Evolutionary conservation across 768 basidiomycete species (phyloP).

Genomic region (Russula brevipes): DNA sequence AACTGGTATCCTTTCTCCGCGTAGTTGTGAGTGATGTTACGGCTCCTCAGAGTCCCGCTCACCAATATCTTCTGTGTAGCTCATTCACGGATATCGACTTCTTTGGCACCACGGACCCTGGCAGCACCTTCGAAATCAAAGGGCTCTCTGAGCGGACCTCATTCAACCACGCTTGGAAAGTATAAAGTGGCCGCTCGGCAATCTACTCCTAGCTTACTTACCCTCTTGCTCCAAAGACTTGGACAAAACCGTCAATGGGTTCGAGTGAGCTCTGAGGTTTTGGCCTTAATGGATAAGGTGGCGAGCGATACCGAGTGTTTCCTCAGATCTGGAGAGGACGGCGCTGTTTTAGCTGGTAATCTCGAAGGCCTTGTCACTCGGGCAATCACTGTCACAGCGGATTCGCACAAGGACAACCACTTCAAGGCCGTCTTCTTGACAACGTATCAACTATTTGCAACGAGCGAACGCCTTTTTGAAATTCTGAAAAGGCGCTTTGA

Average conservation of each 20-base stretch:
- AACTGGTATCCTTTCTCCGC: neutral
- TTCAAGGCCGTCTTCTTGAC: slow-evolving; percentile 10
- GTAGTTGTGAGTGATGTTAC: neutral
- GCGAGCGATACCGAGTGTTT: slow-evolving; percentile 6
- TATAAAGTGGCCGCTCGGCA: neutral
- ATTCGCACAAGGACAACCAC: neutral
- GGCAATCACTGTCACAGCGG: neutral
- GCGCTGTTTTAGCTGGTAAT: slow-evolving; percentile 10
- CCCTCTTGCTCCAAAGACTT: neutral
- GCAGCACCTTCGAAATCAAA: neutral
- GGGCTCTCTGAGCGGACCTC: neutral
- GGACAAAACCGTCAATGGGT: neutral
- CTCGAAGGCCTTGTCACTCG: slow-evolving; percentile 15
- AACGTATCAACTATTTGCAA: slow-evolving; percentile 6
- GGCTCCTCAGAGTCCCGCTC: neutral
- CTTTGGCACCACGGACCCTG: no score
- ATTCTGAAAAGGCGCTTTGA: slow-evolving; percentile 14
- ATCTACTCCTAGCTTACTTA: neutral
- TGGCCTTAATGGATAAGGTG: neutral
- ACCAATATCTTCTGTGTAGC: neutral
- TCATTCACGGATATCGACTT: neutral
- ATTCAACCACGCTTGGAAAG: neutral
- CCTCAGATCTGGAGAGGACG: slow-evolving; percentile 8
- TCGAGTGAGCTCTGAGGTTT: neutral
- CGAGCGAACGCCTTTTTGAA: slow-evolving; percentile 2